Conservation (phyloP, 2,329 filamentous ascomycete genomes). For the Colletotrichum lini region DNA sequence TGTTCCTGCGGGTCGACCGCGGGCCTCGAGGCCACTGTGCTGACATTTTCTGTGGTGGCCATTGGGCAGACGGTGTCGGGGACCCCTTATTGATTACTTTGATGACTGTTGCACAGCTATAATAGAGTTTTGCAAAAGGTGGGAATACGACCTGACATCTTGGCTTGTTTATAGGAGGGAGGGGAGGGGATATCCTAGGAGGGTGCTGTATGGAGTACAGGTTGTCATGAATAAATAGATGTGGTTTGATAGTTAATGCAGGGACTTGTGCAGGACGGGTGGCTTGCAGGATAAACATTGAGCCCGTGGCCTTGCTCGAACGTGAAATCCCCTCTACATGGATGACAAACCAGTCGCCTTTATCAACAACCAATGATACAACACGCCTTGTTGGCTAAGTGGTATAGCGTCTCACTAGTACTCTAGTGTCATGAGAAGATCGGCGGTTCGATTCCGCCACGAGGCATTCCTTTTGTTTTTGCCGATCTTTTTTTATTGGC, state of each 20-base stretch:
- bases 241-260: too few species aligned
- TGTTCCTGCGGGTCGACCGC: neutral
- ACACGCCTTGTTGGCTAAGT: conserved; percentile 39
- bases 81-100: neutral
- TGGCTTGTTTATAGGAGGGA: neutral
- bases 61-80: neutral
- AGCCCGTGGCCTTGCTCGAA: too few species aligned
- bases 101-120: neutral
- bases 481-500: neutral
- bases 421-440: conserved; percentile 35
- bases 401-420: conserved; percentile 42
- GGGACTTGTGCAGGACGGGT: neutral
- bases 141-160: conserved; percentile 2
- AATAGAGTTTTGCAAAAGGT: conserved; percentile 1
- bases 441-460: conserved; percentile 40
- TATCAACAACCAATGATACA: neutral
- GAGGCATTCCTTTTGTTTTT: neutral
- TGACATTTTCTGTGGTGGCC: neutral
- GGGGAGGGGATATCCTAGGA: neutral
- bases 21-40: neutral
- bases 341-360: too few species aligned
- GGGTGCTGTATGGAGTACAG: neutral
- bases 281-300: neutral
- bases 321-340: too few species aligned
- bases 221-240: too few species aligned